Conservation (phyloP, 2,329 filamentous ascomycete species). For the Sarocladiaceae sp. region DNA sequence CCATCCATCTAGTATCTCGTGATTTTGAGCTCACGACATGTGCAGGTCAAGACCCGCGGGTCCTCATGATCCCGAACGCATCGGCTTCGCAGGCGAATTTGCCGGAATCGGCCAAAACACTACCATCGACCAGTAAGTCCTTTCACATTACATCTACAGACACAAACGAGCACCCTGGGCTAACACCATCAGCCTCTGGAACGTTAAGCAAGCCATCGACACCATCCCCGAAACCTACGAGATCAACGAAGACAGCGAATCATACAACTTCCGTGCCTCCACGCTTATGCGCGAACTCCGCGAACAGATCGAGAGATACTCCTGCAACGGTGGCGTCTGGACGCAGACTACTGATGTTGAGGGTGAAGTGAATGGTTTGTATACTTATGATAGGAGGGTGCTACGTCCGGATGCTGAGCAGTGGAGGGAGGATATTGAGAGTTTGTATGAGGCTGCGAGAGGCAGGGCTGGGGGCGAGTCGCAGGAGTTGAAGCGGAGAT, state of each 20-base stretch:
- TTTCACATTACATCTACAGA: too few relatives aligned
- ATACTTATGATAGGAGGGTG: conserved; percentile 64
- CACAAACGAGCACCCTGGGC: too few relatives aligned
- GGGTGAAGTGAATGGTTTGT: conserved; percentile 67
- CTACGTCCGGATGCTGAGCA: conserved; percentile 51
- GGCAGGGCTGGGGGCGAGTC: conserved; percentile 14
- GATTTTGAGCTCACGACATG: background rate
- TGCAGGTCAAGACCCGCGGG: conserved; percentile 42
- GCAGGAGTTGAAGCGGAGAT: conserved; percentile 1
- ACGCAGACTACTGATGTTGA: conserved; percentile 74
- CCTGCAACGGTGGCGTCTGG: conserved; percentile 66
- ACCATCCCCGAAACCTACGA: conserved; percentile 66
- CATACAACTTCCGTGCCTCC: conserved; percentile 64
- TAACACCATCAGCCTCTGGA: conserved; percentile 67
- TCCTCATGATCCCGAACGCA: conserved; percentile 54
- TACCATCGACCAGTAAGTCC: conserved; percentile 52
- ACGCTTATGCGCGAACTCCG: conserved; percentile 56
- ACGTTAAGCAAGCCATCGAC: conserved; percentile 53
- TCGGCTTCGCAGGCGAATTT: conserved; percentile 68
- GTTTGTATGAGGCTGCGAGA: conserved; percentile 53
- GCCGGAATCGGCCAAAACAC: conserved; percentile 65
- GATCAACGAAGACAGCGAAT: conserved; percentile 50
- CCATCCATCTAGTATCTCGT: background rate
- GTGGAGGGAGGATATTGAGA: conserved; percentile 58
- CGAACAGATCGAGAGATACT: conserved; percentile 54